Conservation (phyloP, 2,329 filamentous ascomycete genomes). For the Tolypocladium ovalisporum region DNA sequence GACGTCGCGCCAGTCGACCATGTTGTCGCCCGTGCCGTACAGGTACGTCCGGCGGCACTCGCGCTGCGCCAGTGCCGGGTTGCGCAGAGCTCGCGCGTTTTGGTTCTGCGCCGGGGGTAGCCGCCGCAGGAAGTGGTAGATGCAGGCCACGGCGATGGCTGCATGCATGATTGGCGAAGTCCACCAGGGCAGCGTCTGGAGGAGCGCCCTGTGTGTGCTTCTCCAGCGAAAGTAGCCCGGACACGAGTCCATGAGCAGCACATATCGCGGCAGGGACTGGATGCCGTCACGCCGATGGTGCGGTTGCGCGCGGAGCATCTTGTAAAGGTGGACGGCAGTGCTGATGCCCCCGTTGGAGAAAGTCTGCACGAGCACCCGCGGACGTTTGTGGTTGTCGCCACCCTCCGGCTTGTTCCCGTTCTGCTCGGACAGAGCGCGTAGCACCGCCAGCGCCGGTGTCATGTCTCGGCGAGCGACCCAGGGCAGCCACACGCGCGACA, state of each 20-base stretch:
- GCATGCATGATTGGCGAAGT: constrained; percentile 22
- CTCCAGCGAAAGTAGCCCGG: constrained; percentile 32
- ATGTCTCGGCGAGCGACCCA: constrained; percentile 20
- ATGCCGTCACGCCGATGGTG: constrained; percentile 4
- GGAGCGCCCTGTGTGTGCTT: constrained; percentile 27
- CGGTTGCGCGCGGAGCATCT: constrained; percentile 8
- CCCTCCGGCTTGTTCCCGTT: constrained; percentile 1
- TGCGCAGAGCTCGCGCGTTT: constrained; percentile 27
- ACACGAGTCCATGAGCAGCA: constrained; percentile 35
- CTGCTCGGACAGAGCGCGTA: constrained; percentile 20
- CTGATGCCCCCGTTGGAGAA: constrained; percentile 43
- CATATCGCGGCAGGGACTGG: constrained; percentile 25
- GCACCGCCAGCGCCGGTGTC: constrained; percentile 26
- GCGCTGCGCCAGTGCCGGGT: constrained; percentile 14
- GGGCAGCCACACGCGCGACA: constrained; percentile 22
- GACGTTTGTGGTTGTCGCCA: constrained; percentile 1
- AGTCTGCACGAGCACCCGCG: constrained; percentile 32
- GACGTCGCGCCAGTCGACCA: constrained; percentile 35
- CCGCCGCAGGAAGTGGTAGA: constrained; percentile 18
- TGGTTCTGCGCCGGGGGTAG: constrained; percentile 17
- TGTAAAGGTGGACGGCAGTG: constrained; percentile 24
- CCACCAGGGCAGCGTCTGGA: constrained; percentile 21
- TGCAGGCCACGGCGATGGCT: constrained; percentile 20
- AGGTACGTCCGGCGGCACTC: constrained; percentile 39
- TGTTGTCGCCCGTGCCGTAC: constrained; percentile 35